These are phyloP conservation scores for Dryadomyces quercus-mongolicae DNA, from an alignment of 2,329 filamentous ascomycete species.

Conservation along the genomic window DNA sequence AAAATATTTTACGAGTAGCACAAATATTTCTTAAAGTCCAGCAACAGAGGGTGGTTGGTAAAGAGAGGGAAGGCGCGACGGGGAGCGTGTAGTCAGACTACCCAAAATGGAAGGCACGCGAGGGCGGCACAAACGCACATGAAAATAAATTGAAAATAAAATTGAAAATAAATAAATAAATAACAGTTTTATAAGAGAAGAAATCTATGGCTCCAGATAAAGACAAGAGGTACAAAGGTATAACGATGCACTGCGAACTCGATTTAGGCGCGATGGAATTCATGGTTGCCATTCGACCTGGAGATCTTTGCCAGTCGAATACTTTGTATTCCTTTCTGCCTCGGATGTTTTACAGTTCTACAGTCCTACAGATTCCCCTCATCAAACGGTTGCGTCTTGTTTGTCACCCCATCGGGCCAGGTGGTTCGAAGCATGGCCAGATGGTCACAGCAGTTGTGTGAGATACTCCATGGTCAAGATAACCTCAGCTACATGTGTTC, in stretches of 20 bases:
- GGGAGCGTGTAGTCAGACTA: neutral
- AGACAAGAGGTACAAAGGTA: neutral
- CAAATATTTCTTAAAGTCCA: neutral
- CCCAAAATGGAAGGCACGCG: neutral
- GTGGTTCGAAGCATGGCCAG: neutral
- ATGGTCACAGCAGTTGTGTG: neutral
- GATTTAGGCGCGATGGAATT: too few relatives aligned
- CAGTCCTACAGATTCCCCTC: neutral
- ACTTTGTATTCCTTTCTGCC: neutral
- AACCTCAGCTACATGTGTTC: too few relatives aligned
- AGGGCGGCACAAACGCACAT: too few relatives aligned
- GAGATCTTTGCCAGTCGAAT: too few relatives aligned
- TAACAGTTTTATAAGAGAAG: neutral
- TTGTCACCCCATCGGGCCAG: neutral
- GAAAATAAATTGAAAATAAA: too few relatives aligned
- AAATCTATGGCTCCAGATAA: neutral
- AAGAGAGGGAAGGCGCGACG: neutral
- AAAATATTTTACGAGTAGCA: neutral
- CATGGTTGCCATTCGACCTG: too few relatives aligned
- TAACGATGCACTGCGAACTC: neutral
- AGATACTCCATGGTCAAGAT: too few relatives aligned
- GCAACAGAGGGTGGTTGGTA: neutral
- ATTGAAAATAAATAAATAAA: neutral
- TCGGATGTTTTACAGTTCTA: neutral
- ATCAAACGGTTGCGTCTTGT: neutral